Evolutionary conservation across 345 rosid species (phyloP).

Genomic region (Gossypium bickii): DNA sequence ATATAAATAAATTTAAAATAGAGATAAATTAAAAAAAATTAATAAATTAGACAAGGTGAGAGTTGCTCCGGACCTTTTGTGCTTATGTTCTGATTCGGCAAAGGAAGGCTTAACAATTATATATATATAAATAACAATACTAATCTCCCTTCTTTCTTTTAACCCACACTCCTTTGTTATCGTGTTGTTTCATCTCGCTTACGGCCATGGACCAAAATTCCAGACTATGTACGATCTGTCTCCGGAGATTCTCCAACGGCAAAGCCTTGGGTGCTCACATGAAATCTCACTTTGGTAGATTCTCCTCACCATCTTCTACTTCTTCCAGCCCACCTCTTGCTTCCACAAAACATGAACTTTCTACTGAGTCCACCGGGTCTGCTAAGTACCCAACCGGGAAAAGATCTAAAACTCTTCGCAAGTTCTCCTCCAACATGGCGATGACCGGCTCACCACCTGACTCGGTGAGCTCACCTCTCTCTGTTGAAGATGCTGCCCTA

Average conservation of each 20-base stretch:
- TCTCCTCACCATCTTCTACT: conserved; percentile 23
- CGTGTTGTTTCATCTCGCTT: no score
- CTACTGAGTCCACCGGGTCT: conserved; percentile 16
- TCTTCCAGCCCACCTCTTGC: not conserved
- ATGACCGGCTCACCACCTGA: conserved; percentile 5
- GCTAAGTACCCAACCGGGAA: conserved; percentile 13
- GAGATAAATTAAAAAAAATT: no score
- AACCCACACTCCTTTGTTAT: no score
- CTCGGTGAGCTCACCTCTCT: conserved; percentile 28
- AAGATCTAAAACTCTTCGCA: conserved; percentile 30
- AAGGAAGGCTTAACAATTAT: no score
- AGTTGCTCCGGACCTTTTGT: no score
- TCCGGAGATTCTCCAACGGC: conserved; percentile 45
- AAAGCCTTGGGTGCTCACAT: conserved; percentile 76
- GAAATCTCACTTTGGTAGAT: conserved; percentile 52
- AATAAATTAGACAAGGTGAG: no score
- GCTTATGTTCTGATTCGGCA: no score
- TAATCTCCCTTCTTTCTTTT: no score
- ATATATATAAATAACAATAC: no score
- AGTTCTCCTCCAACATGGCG: not conserved
- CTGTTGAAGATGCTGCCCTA: conserved; percentile 32
- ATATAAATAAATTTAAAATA: no score
- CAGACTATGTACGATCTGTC: conserved; percentile 51
- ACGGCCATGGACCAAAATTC: not conserved
- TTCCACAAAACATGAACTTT: not conserved